Evolutionary conservation across 306 rosid species (phyloP), one percentile per base, ranked within the genome.

Genomic region (Castanospermum australe): DNA sequence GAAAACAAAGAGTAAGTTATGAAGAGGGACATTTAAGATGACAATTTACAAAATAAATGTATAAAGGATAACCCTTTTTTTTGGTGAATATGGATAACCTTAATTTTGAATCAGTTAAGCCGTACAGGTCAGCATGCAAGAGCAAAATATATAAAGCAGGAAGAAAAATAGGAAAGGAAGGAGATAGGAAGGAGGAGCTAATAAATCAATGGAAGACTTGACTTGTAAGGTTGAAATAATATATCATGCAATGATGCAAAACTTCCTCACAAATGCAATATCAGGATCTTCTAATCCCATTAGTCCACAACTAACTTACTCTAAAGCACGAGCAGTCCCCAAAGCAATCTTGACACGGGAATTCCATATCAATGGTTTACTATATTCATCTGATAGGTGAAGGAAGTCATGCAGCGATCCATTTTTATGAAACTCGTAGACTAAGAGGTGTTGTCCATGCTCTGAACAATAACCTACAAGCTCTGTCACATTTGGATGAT

Each of bases 281-380:
- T 30, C 52, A 21, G 11, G 71, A 77, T 59, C 68, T 59, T 66
- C 30, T 52, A 47, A 75, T 59, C 45, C 64, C 61, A 67, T 48
- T 8, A 59, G 7, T 21, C 47, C 73, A 6, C 54, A 57, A 78
- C 42, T 71, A 77, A 85, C 99, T 90, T 91, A 95, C 99, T 95
- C 99, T 67, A 95, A 78, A 77, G 98, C 97, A 41, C 99, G 97
- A 36, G 98, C 98, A 73, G 94, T 93, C 48, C 98, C 99, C 87
- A 95, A 84, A 76, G 99, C 99, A 82, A 95, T 90, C 90, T 95
- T 95, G 79, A 95, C 97, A 41, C 99, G 93, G 48, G 98, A 76
- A 87, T 91, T 93, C 99, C 99, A 95, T 82, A 92, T 91, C 88
- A 95, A 73, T 41, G 99, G 99, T 85, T 93, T 93, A 81, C 86